Base-by-base conservation (phyloP, 352 stramenopile species). In the Blastocystis hominis region DNA sequence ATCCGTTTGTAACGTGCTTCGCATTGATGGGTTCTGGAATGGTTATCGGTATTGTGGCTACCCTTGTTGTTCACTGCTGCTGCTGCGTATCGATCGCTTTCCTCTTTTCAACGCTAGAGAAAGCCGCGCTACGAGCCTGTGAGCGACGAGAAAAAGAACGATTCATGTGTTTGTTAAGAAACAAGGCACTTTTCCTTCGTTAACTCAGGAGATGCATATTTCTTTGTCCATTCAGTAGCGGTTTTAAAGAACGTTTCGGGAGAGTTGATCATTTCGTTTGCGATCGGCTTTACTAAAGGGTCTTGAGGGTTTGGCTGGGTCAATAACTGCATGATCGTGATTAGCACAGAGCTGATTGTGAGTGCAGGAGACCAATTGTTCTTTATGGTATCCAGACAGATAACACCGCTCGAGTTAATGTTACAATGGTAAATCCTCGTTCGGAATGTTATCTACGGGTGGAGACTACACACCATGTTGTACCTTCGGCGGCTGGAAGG, bases 351-450 rank as follows among this genome's bases (percentile, higher is more conserved):
- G 30, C 92, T 94, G 89, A 96, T 95, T 54, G 93, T 95, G 69
- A 96, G 90, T 80, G 95, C 95, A 2, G 95, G 95, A 92, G 92
- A 96, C 95, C 95, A 98, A 90, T 98, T 94, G 90, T 98, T 96
- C 90, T 98, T 98, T 72, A 98, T 92, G 88, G 98, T 98, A 90
- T 98, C 95, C 91, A 97, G 91, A 90, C 95, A 98, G 88, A 98
- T 97, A 88, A 97, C 94, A 63, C 96, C 96, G 86, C 96, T 98
- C 89, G 95, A 95, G 89, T 97, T 96, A 87, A 98, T 97, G 91
- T 98, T 98, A 91, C 95, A 97, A 91, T 98, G 95, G 90, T 98
- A 98, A 86, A 98, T 96, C 88, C 93, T 92, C 90, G 93, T 95
- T 88, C 91, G 93, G 90, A 96, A 96, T 90, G 94, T 81, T 7